phyloP scores from a whole-genome alignment of 1,284 basidiomycete species.

The Sporisorium iseilematis-ciliati region DNA sequence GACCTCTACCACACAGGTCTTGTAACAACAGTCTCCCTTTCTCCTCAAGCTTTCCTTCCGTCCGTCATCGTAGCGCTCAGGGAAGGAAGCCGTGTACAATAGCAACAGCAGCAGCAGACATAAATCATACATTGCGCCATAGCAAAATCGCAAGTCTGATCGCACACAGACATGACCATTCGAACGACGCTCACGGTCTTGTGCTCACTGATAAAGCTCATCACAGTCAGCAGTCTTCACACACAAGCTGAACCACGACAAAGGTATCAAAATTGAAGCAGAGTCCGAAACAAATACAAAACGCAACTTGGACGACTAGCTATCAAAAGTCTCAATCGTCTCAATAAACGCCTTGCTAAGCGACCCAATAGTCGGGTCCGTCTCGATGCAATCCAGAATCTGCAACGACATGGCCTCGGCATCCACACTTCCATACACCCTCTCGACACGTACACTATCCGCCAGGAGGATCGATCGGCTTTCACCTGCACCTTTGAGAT shows the following conservation, averaged over 20 bases:
- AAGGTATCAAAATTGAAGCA: slow-evolving; percentile 3
- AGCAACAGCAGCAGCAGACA: slow-evolving; percentile 3
- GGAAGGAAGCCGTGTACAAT: slow-evolving; percentile 8
- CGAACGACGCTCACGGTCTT: background rate
- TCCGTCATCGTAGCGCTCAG: background rate
- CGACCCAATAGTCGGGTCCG: slow-evolving; percentile 49
- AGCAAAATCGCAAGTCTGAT: background rate
- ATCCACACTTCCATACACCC: slow-evolving; percentile 56
- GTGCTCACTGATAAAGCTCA: too few species aligned
- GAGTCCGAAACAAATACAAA: background rate
- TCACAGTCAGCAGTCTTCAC: too few species aligned
- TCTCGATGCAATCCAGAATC: slow-evolving; percentile 52
- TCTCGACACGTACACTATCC: slow-evolving; percentile 44
- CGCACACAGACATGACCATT: too few species aligned
- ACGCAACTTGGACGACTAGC: slow-evolving; percentile 11
- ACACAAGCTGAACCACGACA: background rate
- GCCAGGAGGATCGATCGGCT: slow-evolving; percentile 43
- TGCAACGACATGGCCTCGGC: slow-evolving; percentile 51
- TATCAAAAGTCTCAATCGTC: slow-evolving; percentile 54
- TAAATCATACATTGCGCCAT: background rate
- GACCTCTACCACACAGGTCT: background rate
- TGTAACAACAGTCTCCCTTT: slow-evolving; percentile 8
- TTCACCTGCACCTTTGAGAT: slow-evolving; percentile 43
- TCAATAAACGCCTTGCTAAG: slow-evolving; percentile 52
- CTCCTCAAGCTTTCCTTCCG: background rate